These are phyloP conservation scores for Silene uniflora DNA, from an alignment of 148 eudicot genomes.

Conservation along the genomic window DNA sequence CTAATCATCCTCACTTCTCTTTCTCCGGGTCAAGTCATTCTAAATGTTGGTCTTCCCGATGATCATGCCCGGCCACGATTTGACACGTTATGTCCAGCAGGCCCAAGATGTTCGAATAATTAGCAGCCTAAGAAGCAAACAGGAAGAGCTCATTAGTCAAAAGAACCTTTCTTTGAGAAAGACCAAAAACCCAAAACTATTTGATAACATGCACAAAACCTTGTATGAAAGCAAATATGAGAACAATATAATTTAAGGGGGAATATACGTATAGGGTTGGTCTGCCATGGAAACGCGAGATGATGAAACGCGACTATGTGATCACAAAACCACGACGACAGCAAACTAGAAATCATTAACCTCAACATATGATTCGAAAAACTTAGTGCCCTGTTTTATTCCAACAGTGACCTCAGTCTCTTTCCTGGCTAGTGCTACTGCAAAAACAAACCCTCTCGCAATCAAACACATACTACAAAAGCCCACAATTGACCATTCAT, in stretches of 20 bases:
- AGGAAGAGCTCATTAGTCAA: neutral
- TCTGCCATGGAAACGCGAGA: neutral
- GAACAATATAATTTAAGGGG: too few species aligned
- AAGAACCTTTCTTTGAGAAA: too few species aligned
- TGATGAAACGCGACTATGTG: neutral
- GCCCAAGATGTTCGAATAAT: neutral
- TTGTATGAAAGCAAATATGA: neutral
- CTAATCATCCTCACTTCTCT: neutral
- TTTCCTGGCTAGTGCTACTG: too few species aligned
- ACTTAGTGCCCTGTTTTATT: too few species aligned
- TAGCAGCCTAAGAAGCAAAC: neutral
- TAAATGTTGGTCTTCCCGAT: neutral
- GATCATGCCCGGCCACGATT: neutral
- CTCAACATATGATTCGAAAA: too few species aligned
- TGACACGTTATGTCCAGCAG: neutral
- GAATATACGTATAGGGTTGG: too few species aligned
- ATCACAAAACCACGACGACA: neutral
- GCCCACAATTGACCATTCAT: too few species aligned
- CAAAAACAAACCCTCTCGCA: too few species aligned
- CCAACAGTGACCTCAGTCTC: too few species aligned
- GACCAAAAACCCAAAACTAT: neutral
- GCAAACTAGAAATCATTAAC: too few species aligned
- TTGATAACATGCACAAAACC: neutral
- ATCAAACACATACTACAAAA: too few species aligned
- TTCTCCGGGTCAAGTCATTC: neutral